Conservation (phyloP, 2,329 filamentous ascomycete genomes). For the Aureobasidium sp. region DNA sequence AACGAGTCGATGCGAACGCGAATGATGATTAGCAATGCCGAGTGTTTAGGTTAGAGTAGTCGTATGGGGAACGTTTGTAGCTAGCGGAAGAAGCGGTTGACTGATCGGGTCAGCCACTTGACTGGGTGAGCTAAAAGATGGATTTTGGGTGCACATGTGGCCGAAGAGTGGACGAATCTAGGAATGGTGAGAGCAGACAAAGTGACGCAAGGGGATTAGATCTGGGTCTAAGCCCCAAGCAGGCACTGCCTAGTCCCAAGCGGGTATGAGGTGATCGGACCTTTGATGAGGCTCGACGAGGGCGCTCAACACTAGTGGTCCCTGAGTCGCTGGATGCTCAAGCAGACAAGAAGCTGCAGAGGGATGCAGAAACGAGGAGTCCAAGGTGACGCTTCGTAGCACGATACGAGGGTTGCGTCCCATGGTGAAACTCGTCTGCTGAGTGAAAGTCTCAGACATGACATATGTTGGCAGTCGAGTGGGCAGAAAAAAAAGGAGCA, state of each 20-base stretch:
- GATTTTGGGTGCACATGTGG: not conserved
- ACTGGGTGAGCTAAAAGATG: not conserved
- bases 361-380: not conserved
- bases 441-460: not conserved
- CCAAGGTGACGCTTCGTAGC: too few species aligned
- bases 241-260: not conserved
- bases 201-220: not conserved
- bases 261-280: not conserved
- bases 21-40: slow-evolving; percentile 1
- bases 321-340: not conserved
- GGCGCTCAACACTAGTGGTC: not conserved
- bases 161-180: not conserved
- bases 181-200: not conserved
- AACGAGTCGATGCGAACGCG: not conserved
- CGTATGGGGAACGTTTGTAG: not conserved
- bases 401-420: too few species aligned
- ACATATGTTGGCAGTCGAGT: not conserved
- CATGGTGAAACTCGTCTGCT: too few species aligned
- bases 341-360: not conserved
- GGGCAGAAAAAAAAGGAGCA: not conserved
- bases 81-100: not conserved
- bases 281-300: too few species aligned
- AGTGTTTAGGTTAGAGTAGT: not conserved
- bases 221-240: not conserved
- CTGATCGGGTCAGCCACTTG: not conserved